These are phyloP conservation scores for Cucurbita ficifolia DNA, from an alignment of 306 rosid genomes.

Conservation along the genomic window DNA sequence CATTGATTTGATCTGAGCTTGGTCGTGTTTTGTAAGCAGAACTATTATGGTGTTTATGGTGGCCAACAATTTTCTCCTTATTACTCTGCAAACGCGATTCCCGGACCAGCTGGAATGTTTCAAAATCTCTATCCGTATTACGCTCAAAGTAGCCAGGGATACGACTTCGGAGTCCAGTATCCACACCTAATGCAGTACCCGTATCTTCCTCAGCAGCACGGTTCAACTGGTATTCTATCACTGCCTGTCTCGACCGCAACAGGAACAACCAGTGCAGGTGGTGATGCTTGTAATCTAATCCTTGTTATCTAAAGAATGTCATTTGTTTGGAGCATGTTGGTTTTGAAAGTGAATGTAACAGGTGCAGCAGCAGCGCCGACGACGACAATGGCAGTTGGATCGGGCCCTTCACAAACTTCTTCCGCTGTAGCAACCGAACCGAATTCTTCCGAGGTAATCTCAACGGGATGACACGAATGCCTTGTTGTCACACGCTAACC, in stretches of 20 bases:
- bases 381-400: conserved; percentile 5
- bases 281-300: background rate
- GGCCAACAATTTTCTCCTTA: conserved; percentile 69
- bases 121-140: conserved; percentile 59
- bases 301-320: background rate
- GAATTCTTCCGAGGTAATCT: conserved; percentile 28
- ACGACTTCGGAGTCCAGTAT: conserved; percentile 53
- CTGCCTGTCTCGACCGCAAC: conserved; percentile 44
- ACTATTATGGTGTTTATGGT: conserved; percentile 65
- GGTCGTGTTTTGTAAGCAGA: conserved; percentile 24
- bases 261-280: conserved; percentile 41
- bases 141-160: conserved; percentile 45
- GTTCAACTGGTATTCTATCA: conserved; percentile 42
- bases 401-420: conserved; percentile 31
- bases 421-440: conserved; percentile 40
- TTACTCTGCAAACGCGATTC: conserved; percentile 34
- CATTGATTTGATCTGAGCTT: background rate
- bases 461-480: conserved; percentile 1
- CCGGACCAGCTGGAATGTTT: conserved; percentile 45
- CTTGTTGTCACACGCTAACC: conserved; percentile 31
- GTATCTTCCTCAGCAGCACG: conserved; percentile 48
- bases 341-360: conserved; percentile 16
- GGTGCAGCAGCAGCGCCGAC: conserved; percentile 24
- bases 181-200: conserved; percentile 64
- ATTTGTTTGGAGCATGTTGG: background rate